Base-by-base conservation (phyloP, 1,284 basidiomycete species). In the Cronartium quercuum region DNA sequence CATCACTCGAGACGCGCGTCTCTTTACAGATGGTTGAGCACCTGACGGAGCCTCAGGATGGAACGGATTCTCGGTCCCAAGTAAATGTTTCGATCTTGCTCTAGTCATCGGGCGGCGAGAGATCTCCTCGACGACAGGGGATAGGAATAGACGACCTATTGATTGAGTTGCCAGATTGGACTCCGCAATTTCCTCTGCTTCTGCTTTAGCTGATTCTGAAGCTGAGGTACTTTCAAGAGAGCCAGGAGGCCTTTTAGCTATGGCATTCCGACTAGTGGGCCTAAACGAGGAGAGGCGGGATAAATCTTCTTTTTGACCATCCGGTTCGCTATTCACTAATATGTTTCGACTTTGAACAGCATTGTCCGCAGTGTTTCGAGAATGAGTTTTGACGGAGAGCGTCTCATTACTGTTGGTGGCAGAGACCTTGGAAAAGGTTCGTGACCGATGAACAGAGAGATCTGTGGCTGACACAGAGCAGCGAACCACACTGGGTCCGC, bases 11-110 rank as follows among this genome's bases (percentile, higher is more conserved):
- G 70, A 73, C 13, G 70, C 47, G 38, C 41, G 29, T 29, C 63
- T 65, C 29, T 44, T 64, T 61, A 73, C 18, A 2, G 35, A 47
- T n/a, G 63, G 47, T 18, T 34, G 29, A 24, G 35, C 61, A 13
- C 18, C 41, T 3, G 29, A 21, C 18, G 21, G 12, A 40, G n/a
- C n/a, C n/a, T 24, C 38, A 21, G 40, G 18, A 2, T 10, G 60
- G 21, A 44, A 47, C 18, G 37, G 44, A 24, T 29, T 71, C n/a
- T 58, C 61, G 9, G 10, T 44, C 38, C 37, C 42, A 29, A 71
- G 68, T 10, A 71, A 38, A 9, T 62, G 40, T 57, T 64, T 71
- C 12, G 68, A 71, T 47, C 42, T 42, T 71, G 68, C 40, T 13
- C 68, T 63, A 5, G 68, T 71, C 68, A 71, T 47, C 1, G 68